These are phyloP conservation scores for Neospermospora avenae DNA, from an alignment of 2,329 filamentous ascomycete genomes.

Conservation along the genomic window DNA sequence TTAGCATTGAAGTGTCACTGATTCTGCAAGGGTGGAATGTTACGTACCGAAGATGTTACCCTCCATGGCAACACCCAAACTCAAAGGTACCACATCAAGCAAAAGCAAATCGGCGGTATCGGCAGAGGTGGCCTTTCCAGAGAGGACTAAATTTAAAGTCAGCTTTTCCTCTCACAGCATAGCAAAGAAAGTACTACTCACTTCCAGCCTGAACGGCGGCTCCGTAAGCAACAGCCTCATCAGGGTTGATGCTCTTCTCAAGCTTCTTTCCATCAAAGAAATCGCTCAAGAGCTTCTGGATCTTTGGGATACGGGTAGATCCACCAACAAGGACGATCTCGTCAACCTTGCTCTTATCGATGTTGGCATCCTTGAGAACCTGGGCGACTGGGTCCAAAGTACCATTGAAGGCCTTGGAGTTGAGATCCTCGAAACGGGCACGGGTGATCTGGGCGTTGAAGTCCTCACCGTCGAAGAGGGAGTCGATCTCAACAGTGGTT, in stretches of 20 bases:
- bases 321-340: slow-evolving; percentile 99
- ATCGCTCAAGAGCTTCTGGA: slow-evolving; percentile 98
- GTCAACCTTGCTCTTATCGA: slow-evolving; percentile 90
- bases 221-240: slow-evolving; percentile 98
- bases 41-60: slow-evolving; percentile 99
- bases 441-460: slow-evolving; percentile 97
- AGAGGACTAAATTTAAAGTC: slow-evolving; percentile 55
- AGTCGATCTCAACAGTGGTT: slow-evolving; percentile 98
- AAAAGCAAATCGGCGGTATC: slow-evolving; percentile 94
- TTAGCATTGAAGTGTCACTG: too few relatives aligned
- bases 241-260: slow-evolving; percentile 99
- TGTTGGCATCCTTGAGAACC: slow-evolving; percentile 86
- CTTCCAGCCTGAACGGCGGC: slow-evolving; percentile 96
- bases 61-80: slow-evolving; percentile 98
- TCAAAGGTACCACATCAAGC: slow-evolving; percentile 93
- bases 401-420: slow-evolving; percentile 90
- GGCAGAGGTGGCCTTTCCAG: slow-evolving; percentile 93
- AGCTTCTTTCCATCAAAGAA: slow-evolving; percentile 99
- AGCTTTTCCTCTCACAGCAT: too few relatives aligned
- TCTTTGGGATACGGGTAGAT: slow-evolving; percentile 96
- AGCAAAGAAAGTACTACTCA: too few relatives aligned
- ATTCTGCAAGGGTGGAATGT: too few relatives aligned
- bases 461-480: slow-evolving; percentile 95
- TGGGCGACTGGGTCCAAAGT: slow-evolving; percentile 95
- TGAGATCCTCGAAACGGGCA: slow-evolving; percentile 98